Percentiles rank a stretch among this genome's conserved stretches.
Conservation (phyloP, 768 basidiomycete species). For the Pisolithus sp. region DNA sequence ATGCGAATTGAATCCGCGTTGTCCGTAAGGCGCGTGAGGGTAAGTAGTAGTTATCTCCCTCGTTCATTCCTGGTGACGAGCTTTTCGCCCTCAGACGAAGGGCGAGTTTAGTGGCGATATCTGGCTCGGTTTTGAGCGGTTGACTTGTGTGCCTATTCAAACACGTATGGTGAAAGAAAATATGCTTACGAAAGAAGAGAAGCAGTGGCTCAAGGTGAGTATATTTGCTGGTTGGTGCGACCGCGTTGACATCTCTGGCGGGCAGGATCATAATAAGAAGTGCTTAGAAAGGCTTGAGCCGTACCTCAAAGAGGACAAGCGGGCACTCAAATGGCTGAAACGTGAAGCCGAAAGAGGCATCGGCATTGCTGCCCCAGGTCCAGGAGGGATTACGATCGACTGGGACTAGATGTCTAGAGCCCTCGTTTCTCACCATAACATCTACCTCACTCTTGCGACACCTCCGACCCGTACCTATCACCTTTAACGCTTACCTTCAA, state of each 20-base stretch:
- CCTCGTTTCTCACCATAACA: not conserved
- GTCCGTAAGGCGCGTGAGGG: constrained; percentile 58
- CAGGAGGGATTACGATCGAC: constrained; percentile 70
- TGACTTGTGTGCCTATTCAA: constrained; percentile 93
- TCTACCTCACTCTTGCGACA: not conserved
- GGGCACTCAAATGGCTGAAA: constrained; percentile 75
- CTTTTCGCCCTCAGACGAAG: constrained; percentile 45
- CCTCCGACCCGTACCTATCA: not conserved
- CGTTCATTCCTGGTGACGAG: constrained; percentile 4
- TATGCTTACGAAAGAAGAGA: constrained; percentile 83
- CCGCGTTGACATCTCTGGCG: constrained; percentile 2
- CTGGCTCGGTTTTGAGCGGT: constrained; percentile 88
- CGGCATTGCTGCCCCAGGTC: constrained; percentile 56
- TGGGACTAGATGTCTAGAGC: constrained; percentile 47
- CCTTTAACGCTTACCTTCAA: not conserved
- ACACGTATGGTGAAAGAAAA: constrained; percentile 79
- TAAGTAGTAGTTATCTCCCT: constrained; percentile 7
- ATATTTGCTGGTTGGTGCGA: no score
- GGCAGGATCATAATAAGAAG: constrained; percentile 74
- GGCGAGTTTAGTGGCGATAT: constrained; percentile 62
- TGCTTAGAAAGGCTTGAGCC: constrained; percentile 63
- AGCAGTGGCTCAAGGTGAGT: constrained; percentile 73
- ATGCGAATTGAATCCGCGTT: constrained; percentile 90
- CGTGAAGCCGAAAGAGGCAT: constrained; percentile 71
- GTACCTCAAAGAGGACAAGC: constrained; percentile 67